A percentile compares a stretch with the other conserved stretches of the same genome.
phyloP scores from a whole-genome alignment of 768 basidiomycete genomes.

The Suillus decipiens region DNA sequence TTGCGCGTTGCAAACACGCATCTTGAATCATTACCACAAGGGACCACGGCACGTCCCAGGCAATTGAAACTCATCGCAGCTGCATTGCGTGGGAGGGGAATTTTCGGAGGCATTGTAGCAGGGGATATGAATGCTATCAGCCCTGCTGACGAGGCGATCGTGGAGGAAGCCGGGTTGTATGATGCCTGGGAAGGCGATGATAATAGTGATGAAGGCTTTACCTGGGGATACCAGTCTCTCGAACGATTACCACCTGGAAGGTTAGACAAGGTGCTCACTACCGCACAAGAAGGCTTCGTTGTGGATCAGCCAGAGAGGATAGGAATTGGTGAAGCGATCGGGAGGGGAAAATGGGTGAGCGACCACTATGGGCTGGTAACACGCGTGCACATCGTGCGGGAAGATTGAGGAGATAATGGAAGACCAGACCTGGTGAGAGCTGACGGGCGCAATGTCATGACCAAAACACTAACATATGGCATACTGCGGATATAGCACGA shows the following conservation, averaged over 20 bases:
- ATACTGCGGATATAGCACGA: constrained; percentile 1
- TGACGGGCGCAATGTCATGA: neutral
- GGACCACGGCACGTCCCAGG: constrained; percentile 43
- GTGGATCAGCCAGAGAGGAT: constrained; percentile 56
- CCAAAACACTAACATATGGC: constrained; percentile 7
- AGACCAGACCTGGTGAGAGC: neutral
- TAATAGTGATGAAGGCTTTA: constrained; percentile 48
- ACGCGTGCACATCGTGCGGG: constrained; percentile 33
- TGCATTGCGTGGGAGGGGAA: constrained; percentile 45
- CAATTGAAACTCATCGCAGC: constrained; percentile 58
- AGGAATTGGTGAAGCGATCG: constrained; percentile 54
- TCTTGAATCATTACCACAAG: constrained; percentile 60
- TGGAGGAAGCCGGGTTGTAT: constrained; percentile 45
- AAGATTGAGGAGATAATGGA: constrained; percentile 16
- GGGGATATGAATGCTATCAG: constrained; percentile 77
- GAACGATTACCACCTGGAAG: constrained; percentile 49
- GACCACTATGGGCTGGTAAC: constrained; percentile 67
- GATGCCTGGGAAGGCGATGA: constrained; percentile 60
- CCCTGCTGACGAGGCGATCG: constrained; percentile 43
- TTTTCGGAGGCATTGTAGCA: constrained; percentile 61
- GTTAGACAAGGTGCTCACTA: constrained; percentile 68
- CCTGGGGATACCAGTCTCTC: constrained; percentile 71
- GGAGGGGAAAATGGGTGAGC: constrained; percentile 52
- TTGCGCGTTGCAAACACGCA: constrained; percentile 74
- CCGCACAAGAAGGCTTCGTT: constrained; percentile 47